phyloP scores from a whole-genome alignment of 257 asterid genomes.

The Solanum stenotomum region DNA sequence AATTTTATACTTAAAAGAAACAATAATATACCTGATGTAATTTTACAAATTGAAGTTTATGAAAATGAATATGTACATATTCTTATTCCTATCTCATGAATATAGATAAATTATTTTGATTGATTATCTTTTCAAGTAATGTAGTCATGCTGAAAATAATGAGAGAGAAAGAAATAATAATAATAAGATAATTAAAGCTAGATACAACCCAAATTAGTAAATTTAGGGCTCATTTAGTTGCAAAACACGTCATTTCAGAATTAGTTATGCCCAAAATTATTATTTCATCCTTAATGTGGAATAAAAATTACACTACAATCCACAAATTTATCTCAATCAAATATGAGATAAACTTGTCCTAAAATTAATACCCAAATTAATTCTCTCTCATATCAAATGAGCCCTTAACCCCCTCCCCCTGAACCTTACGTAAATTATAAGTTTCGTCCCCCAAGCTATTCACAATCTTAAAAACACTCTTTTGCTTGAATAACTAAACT shows the following conservation, averaged over 20 bases:
- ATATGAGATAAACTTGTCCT: neutral
- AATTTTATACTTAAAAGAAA: too few species aligned
- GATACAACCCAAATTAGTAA: neutral
- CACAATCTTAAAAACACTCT: neutral
- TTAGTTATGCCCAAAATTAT: too few species aligned
- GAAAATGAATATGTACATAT: rapidly evolving
- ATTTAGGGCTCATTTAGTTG: neutral
- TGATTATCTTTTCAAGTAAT: rapidly evolving
- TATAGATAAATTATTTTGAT: neutral
- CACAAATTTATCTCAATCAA: neutral
- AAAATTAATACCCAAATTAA: too few species aligned
- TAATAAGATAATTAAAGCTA: neutral
- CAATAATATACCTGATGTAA: neutral
- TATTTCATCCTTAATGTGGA: neutral
- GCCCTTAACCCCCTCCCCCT: neutral
- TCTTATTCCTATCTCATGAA: neutral
- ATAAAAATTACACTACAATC: too few species aligned
- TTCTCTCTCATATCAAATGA: too few species aligned
- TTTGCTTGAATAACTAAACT: too few species aligned
- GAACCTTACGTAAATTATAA: neutral
- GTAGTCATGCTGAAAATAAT: too few species aligned
- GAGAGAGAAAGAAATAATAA: neutral
- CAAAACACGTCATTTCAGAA: too few species aligned
- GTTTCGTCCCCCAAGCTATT: too few species aligned
- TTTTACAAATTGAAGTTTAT: neutral